Evolutionary conservation across 352 stramenopile species (phyloP).

Genomic region (Thraustochytrium striatum): DNA sequence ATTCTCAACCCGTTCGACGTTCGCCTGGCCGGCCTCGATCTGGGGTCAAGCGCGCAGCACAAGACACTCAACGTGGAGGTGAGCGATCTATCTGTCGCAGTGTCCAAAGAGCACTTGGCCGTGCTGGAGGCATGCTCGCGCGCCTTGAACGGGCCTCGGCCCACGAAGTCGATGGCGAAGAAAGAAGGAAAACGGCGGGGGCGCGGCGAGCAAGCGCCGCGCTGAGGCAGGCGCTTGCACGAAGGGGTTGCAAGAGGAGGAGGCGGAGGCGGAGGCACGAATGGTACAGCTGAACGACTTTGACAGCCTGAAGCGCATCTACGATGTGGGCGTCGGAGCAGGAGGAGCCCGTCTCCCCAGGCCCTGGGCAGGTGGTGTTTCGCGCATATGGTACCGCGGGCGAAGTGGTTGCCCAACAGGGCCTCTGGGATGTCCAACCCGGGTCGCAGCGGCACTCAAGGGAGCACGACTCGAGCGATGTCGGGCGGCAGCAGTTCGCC

Average conservation of each 20-base stretch:
- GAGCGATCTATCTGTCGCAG: not conserved
- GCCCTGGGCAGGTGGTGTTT: slow-evolving; percentile 30
- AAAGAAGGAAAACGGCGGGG: too few species aligned
- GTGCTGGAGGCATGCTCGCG: slow-evolving; percentile 4
- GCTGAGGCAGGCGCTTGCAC: too few species aligned
- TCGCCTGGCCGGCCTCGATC: not conserved
- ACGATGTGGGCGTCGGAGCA: slow-evolving; percentile 29
- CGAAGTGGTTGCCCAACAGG: not conserved
- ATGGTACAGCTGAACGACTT: too few species aligned
- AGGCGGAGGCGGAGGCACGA: too few species aligned
- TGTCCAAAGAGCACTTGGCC: slow-evolving; percentile 31
- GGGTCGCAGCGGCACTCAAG: not conserved
- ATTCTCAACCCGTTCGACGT: slow-evolving; percentile 36
- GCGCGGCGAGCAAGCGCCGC: not conserved
- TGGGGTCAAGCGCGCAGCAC: not conserved
- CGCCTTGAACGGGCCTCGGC: not conserved
- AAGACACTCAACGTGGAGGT: not conserved
- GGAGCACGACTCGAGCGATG: not conserved
- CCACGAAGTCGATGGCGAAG: not conserved
- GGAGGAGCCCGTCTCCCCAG: not conserved
- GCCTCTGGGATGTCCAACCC: not conserved
- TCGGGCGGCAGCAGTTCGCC: not conserved
- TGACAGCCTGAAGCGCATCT: slow-evolving; percentile 36
- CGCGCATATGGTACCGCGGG: slow-evolving; percentile 1
- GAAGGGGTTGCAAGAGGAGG: too few species aligned